phyloP scores from a whole-genome alignment of 208 protist genomes.

The Perkinsela sp. region DNA sequence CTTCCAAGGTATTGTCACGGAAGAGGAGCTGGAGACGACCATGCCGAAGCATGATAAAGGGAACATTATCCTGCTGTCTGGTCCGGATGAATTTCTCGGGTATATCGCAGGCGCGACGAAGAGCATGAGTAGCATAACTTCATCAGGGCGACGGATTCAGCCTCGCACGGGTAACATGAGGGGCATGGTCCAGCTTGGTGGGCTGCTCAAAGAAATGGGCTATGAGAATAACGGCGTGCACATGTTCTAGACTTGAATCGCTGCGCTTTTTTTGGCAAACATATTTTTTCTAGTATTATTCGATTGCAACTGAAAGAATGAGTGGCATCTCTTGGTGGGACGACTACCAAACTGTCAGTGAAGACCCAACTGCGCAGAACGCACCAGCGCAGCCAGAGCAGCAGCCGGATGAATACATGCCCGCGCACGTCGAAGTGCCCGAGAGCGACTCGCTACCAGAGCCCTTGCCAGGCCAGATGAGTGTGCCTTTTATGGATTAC shows the following conservation, averaged over 20 bases:
- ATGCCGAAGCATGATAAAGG: constrained; percentile 29
- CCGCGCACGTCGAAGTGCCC: not conserved
- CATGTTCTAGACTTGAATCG: constrained; percentile 21
- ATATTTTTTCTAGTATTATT: too few species aligned
- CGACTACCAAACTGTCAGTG: not conserved
- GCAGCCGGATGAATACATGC: not conserved
- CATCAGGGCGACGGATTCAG: constrained; percentile 29
- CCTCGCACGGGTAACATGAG: constrained; percentile 3
- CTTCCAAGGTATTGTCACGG: constrained; percentile 33
- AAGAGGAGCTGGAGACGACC: constrained; percentile 24
- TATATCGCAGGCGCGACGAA: constrained; percentile 21
- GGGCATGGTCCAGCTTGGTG: constrained; percentile 8
- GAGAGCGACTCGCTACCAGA: not conserved
- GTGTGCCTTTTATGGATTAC: not conserved
- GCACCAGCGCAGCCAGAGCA: not conserved
- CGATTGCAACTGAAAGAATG: not conserved
- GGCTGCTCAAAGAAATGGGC: constrained; percentile 35
- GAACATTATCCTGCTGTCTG: constrained; percentile 52
- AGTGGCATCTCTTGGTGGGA: not conserved
- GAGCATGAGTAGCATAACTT: constrained; percentile 26
- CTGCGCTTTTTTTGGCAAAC: not conserved
- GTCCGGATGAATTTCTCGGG: constrained; percentile 49
- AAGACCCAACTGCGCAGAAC: not conserved
- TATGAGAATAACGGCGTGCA: constrained; percentile 51
- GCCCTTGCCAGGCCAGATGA: not conserved